Evolutionary conservation across 2,329 filamentous ascomycete genomes (phyloP).

Genomic region (Karstenula rhodostoma): DNA sequence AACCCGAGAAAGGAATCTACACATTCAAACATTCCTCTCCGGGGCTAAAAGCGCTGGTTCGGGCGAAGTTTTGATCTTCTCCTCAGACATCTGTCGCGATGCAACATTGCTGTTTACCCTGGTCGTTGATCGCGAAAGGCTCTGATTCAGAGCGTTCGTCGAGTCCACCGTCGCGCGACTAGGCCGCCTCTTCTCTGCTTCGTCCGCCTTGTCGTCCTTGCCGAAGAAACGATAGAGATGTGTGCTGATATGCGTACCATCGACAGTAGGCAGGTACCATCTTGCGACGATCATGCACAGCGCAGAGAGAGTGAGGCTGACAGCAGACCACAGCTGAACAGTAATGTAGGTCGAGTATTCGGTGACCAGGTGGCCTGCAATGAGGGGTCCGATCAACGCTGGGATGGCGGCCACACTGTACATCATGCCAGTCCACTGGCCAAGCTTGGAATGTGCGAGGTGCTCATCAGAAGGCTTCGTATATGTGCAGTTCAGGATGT

Average conservation of each 20-base stretch:
- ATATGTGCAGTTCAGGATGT: slow-evolving; percentile 53
- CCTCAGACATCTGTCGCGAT: slow-evolving; percentile 23
- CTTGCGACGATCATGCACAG: slow-evolving; percentile 51
- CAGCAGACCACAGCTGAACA: slow-evolving; percentile 58
- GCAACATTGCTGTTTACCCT: slow-evolving; percentile 28
- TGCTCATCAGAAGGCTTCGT: slow-evolving; percentile 34
- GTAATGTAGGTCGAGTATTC: slow-evolving; percentile 53
- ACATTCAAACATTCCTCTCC: not conserved
- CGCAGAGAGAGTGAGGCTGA: slow-evolving; percentile 51
- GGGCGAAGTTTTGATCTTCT: slow-evolving; percentile 21
- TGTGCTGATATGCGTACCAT: slow-evolving; percentile 33
- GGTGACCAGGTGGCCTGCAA: slow-evolving; percentile 57
- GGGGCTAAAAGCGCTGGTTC: slow-evolving; percentile 1
- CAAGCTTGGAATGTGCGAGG: slow-evolving; percentile 51
- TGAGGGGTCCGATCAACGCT: slow-evolving; percentile 57
- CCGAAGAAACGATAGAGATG: slow-evolving; percentile 25
- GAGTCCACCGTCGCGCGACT: slow-evolving; percentile 19
- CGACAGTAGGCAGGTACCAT: slow-evolving; percentile 41
- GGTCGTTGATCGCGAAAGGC: slow-evolving; percentile 33
- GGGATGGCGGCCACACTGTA: slow-evolving; percentile 56
- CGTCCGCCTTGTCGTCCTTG: slow-evolving; percentile 22
- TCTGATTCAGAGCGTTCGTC: slow-evolving; percentile 2
- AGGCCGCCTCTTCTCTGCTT: slow-evolving; percentile 8
- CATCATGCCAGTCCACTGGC: slow-evolving; percentile 64
- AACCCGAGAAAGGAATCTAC: not conserved